Evolutionary conservation across 2,329 filamentous ascomycete species (phyloP), one percentile per base, ranked within the genome.

Genomic region (Pyrenophora teres): DNA sequence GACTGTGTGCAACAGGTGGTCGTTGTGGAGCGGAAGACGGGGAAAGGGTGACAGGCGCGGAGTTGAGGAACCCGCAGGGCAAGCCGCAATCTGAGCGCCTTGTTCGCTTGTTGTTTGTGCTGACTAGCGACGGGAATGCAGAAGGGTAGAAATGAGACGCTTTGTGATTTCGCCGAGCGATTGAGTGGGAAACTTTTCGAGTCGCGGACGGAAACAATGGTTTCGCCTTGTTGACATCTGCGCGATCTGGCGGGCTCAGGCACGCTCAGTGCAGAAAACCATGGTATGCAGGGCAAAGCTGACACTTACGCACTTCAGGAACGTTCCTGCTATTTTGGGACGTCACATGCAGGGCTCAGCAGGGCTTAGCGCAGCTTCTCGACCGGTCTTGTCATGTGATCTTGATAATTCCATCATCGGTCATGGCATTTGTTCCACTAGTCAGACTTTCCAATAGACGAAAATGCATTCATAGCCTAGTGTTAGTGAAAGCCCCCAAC

Each of bases 61-160:
- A 64, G 52, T 55, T 44, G 60, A 57, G 59, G 18, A 57, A 62
- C 59, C 56, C 44, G 60, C 59, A 46, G 44, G 57, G 57, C 47
- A 52, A 54, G 25, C 41, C 41, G 32, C 36, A 46, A 54, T 52
- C 49, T 54, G 52, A 54, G 57, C 54, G 52, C 35, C 51, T 40
- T 39, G 45, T 46, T 60, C 52, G 57, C 55, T 52, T 54, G 47
- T 46, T 49, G 45, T 50, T 36, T 47, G 31, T 40, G 42, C 48
- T 46, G 52, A 45, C 59, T 59, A 62, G 59, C 53, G 63, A 65
- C 56, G 39, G 63, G 57, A 59, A 62, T 65, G 46, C 44, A 44
- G 25, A 40, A 12, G 21, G 16, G 10, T 27, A 44, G 46, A 38
- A 46, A 43, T 33, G 27, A 19, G 39, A 35, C 37, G n/a, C 40